Percentiles rank a stretch among this genome's conserved stretches.
These are phyloP conservation scores for Elongisporangium anandrum DNA, from an alignment of 352 stramenopile species.

Conservation along the genomic window DNA sequence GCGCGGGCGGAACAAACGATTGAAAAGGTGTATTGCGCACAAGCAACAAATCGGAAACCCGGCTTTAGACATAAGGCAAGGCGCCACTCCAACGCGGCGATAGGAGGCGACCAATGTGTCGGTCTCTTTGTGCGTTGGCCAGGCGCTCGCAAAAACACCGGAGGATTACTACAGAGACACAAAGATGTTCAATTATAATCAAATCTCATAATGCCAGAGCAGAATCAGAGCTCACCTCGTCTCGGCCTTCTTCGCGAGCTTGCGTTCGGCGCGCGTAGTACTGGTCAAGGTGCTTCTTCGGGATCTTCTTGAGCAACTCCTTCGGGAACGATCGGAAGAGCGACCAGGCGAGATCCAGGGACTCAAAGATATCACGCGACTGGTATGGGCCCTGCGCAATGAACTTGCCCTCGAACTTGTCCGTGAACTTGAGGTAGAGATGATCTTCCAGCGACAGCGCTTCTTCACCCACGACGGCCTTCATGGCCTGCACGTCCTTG, in stretches of 20 bases:
- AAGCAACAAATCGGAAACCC: not conserved
- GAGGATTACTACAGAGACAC: not conserved
- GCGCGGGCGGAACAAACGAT: not conserved
- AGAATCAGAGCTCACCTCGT: not conserved
- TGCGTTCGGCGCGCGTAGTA: conserved; percentile 95
- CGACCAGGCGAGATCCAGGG: conserved; percentile 97
- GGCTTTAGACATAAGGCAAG: not conserved
- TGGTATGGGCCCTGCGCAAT: conserved; percentile 97
- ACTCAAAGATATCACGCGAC: conserved; percentile 98
- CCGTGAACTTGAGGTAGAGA: conserved; percentile 98
- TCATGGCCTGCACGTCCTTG: conserved; percentile 99
- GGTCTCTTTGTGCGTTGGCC: not conserved
- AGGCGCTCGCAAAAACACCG: not conserved
- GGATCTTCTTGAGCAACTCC: conserved; percentile 99
- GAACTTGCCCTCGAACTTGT: conserved; percentile 99
- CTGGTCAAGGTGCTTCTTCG: conserved; percentile 97
- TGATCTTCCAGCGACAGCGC: conserved; percentile 98
- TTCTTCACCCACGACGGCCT: conserved; percentile 99
- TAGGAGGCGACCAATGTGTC: not conserved
- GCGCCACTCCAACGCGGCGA: not conserved
- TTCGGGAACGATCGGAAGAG: conserved; percentile 98
- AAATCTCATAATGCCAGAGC: not conserved
- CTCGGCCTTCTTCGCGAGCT: conserved; percentile 62
- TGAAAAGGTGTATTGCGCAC: not conserved
- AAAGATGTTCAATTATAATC: not conserved